A percentile compares a stretch with the other conserved stretches of the same genome.
Evolutionary conservation across 148 eudicot genomes (phyloP).

Genomic region (Polygonum maritimum): DNA sequence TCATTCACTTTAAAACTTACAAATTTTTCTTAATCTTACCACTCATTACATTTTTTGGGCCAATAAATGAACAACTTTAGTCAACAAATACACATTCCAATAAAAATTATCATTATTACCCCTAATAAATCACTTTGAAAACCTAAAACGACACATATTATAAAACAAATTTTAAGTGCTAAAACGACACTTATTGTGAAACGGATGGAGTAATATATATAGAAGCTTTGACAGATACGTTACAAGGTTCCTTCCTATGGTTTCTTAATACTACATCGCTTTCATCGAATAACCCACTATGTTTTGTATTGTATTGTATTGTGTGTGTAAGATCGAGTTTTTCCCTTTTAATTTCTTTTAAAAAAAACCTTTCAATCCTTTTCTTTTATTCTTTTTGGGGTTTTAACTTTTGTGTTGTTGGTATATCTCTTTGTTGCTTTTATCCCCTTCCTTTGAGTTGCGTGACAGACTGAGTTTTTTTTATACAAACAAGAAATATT

Average conservation of each 20-base stretch:
- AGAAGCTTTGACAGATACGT: conserved; percentile 7
- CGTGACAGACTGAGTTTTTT: background rate
- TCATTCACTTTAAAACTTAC: too few relatives aligned
- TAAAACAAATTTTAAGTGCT: too few relatives aligned
- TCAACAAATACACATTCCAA: too few relatives aligned
- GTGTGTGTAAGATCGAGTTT: background rate
- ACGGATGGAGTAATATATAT: too few relatives aligned
- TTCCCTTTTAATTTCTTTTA: background rate
- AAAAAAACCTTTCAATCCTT: background rate
- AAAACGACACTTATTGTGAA: too few relatives aligned
- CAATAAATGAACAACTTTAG: too few relatives aligned
- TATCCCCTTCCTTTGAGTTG: background rate
- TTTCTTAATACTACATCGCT: conserved; percentile 27
- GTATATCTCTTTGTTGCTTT: background rate
- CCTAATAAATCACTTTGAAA: too few relatives aligned
- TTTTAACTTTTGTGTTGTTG: conserved; percentile 7
- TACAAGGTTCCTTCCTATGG: conserved; percentile 5
- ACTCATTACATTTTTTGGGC: too few relatives aligned
- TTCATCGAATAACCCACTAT: conserved; percentile 30
- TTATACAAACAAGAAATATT: conserved; percentile 3
- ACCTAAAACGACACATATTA: too few relatives aligned
- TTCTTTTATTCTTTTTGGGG: background rate
- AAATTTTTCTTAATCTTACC: too few relatives aligned
- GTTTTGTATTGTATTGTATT: conserved; percentile 3
- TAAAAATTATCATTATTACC: too few relatives aligned